Base-by-base conservation (phyloP, 441 rosid genomes). In the Brassica hybrid region DNA sequence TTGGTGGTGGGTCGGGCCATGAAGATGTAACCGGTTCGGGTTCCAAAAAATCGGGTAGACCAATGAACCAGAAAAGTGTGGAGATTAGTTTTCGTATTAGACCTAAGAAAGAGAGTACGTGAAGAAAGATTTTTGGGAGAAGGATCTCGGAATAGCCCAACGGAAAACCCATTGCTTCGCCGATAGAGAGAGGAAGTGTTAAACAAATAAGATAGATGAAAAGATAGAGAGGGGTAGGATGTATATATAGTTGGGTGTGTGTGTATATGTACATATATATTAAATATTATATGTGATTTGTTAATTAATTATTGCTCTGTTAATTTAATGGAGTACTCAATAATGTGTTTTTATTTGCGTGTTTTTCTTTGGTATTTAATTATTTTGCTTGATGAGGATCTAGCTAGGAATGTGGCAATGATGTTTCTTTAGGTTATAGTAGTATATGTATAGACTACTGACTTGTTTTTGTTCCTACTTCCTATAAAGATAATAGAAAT, bases 131-230 rank as follows among this genome's bases (percentile, higher is more conserved):
- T 65, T 84, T 89, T 3, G 99, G 97, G 71, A 95, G 89, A 19
- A 93, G 78, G 12, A 91, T 83, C 82, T 94, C 96, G 6, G 94
- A 77, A 81, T 88, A 94, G 8, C 90, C 90, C 0, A 90, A 86
- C 0, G 99, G 99, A 32, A 93, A 91, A 61, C 99, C 97, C 99
- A 94, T 94, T 71, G 43, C 18, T 17, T 34, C 17, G 76, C 61
- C 57, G 48, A 14, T 63, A 58, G 41, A 75, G 10, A 73, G 76
- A 68, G 45, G 74, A 73, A 56, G 13, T 73, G 69, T 73, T n/a
- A n/a, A n/a, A n/a, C n/a, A n/a, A n/a, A n/a, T n/a, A n/a, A n/a
- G n/a, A n/a, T n/a, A n/a, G 75, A 67, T 58, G 58, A 75, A 41
- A 73, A 70, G 62, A 65, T 19, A 17, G 67, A 69, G 56, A 59